Percentiles rank a stretch among this genome's conserved stretches.
phyloP scores from a whole-genome alignment of 768 basidiomycete genomes.

The Russula sp. region DNA sequence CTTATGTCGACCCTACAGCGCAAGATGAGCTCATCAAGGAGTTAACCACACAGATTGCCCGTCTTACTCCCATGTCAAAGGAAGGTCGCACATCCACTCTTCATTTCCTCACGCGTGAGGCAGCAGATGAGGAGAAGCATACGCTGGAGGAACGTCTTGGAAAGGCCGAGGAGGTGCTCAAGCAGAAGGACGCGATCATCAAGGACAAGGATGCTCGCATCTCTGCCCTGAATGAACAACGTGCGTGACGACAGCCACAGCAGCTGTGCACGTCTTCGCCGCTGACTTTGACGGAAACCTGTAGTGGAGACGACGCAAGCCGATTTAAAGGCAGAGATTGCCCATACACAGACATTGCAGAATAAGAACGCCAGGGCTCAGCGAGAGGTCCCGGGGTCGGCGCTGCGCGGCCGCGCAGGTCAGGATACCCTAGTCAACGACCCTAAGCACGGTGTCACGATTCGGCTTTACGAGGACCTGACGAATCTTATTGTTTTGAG shows the following conservation, averaged over 20 bases:
- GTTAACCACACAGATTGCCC: slow-evolving; percentile 46
- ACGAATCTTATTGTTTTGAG: slow-evolving; percentile 69
- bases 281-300: slow-evolving; percentile 1
- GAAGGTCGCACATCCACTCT: slow-evolving; percentile 44
- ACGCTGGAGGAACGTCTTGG: slow-evolving; percentile 41
- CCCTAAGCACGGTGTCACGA: slow-evolving; percentile 50
- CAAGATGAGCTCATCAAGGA: slow-evolving; percentile 50
- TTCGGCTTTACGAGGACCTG: slow-evolving; percentile 79
- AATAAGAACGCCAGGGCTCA: slow-evolving; percentile 31
- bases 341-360: slow-evolving; percentile 40
- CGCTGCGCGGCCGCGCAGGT: slow-evolving; percentile 30
- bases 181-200: slow-evolving; percentile 37
- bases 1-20: slow-evolving; percentile 33
- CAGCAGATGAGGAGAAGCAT: slow-evolving; percentile 61
- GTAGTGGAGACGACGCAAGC: slow-evolving; percentile 44
- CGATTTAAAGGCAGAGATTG: slow-evolving; percentile 59
- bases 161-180: slow-evolving; percentile 37
- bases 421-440: slow-evolving; percentile 37
- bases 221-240: slow-evolving; percentile 37
- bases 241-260: slow-evolving; percentile 32
- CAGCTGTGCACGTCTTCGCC: background rate
- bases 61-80: slow-evolving; percentile 46
- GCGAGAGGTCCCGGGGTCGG: slow-evolving; percentile 35
- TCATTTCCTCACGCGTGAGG: slow-evolving; percentile 66
- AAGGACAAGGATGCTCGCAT: slow-evolving; percentile 42